These are phyloP conservation scores for Lachancea waltii DNA, from an alignment of 805 yeast genomes.

Conservation along the genomic window DNA sequence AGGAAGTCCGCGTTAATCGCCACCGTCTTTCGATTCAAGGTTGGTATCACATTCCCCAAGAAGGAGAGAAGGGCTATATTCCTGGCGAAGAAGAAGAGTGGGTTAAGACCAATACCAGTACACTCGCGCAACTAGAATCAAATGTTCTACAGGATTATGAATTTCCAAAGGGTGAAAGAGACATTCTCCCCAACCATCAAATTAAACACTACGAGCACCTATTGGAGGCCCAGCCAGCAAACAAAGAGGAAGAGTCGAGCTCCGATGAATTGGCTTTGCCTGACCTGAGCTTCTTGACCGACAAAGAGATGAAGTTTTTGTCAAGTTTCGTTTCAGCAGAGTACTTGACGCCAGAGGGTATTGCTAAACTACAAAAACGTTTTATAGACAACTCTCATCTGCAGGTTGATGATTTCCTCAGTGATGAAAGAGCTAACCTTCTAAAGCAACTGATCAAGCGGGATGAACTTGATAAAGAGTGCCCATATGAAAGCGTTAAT, in stretches of 20 bases:
- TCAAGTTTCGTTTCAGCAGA: slow-evolving; percentile 49
- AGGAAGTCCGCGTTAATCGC: slow-evolving; percentile 87
- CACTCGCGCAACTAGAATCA: slow-evolving; percentile 73
- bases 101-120: slow-evolving; percentile 60
- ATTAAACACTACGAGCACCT: slow-evolving; percentile 29
- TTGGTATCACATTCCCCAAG: slow-evolving; percentile 97
- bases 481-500: slow-evolving; percentile 52
- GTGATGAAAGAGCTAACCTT: slow-evolving; percentile 42
- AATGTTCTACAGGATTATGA: slow-evolving; percentile 73
- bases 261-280: slow-evolving; percentile 11
- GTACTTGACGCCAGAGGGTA: slow-evolving; percentile 37
- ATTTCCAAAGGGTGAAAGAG: slow-evolving; percentile 61
- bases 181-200: slow-evolving; percentile 38
- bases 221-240: slow-evolving; percentile 9
- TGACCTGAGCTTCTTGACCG: slow-evolving; percentile 25
- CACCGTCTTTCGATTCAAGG: slow-evolving; percentile 93
- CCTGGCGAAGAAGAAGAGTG: slow-evolving; percentile 70
- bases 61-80: slow-evolving; percentile 79
- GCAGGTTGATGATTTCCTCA: slow-evolving; percentile 58
- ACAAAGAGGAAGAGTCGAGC: slow-evolving; percentile 13
- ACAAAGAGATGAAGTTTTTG: slow-evolving; percentile 45
- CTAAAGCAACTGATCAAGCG: slow-evolving; percentile 45
- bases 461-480: slow-evolving; percentile 53
- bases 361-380: slow-evolving; percentile 39
- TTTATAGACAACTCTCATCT: slow-evolving; percentile 67